A percentile compares a stretch with the other conserved stretches of the same genome.
Conservation (phyloP, 2,329 filamentous ascomycete genomes). For the Claviceps sp. region DNA sequence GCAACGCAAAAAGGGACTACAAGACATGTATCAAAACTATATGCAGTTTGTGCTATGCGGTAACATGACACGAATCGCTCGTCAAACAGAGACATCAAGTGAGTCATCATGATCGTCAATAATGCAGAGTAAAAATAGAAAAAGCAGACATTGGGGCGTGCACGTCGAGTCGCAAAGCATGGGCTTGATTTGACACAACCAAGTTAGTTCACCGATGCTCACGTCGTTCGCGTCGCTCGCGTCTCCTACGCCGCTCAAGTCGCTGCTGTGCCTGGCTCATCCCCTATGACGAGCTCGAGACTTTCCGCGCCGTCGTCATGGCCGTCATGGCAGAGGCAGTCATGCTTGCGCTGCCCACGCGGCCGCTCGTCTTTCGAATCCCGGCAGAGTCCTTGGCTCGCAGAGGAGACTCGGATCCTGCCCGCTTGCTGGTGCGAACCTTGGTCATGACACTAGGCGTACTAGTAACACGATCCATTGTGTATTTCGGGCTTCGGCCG, state of each 20-base stretch:
- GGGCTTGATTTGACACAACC: no score
- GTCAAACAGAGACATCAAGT: constrained; percentile 18
- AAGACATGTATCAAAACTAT: constrained; percentile 11
- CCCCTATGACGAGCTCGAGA: constrained; percentile 29
- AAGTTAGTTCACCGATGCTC: neutral
- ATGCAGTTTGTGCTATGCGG: constrained; percentile 18
- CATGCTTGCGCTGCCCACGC: constrained; percentile 44
- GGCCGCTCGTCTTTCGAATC: constrained; percentile 53
- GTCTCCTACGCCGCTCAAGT: neutral
- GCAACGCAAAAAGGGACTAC: no score
- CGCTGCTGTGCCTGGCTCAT: constrained; percentile 1
- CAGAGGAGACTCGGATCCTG: constrained; percentile 32
- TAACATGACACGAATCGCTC: constrained; percentile 26
- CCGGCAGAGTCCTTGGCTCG: constrained; percentile 38
- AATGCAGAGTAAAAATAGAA: neutral
- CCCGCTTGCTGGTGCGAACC: constrained; percentile 47
- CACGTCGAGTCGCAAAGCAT: no score
- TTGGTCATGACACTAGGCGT: constrained; percentile 47
- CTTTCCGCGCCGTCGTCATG: constrained; percentile 35
- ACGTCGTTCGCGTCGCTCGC: no score
- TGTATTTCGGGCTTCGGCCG: constrained; percentile 38
- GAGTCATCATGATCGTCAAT: constrained; percentile 29
- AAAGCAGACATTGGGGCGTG: neutral
- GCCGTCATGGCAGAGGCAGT: constrained; percentile 27
- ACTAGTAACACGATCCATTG: constrained; percentile 41